phyloP scores from a whole-genome alignment of 202 grass and related monocot genomes.

The Cymbopogon flexuosus region DNA sequence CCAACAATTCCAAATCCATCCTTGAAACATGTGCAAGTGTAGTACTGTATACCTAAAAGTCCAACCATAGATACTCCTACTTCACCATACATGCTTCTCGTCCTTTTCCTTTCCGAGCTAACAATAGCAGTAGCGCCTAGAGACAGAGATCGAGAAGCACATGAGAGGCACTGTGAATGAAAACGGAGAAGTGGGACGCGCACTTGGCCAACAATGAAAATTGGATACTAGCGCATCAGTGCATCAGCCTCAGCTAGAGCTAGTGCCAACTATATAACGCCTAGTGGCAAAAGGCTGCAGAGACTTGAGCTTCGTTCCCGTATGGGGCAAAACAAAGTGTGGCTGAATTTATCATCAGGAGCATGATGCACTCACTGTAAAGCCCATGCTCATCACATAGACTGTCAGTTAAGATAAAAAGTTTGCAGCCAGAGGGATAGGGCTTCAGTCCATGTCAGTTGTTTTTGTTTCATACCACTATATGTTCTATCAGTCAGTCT shows the following conservation, averaged over 20 bases:
- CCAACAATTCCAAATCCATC: background rate
- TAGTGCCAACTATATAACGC: background rate
- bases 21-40: background rate
- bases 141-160: background rate
- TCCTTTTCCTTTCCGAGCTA: background rate
- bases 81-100: background rate
- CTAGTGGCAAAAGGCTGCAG: background rate
- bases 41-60: background rate
- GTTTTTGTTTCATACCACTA: slow-evolving; percentile 5
- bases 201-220: background rate
- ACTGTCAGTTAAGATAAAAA: slow-evolving; percentile 4
- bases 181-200: background rate
- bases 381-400: background rate
- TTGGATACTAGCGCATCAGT: background rate
- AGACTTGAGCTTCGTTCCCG: background rate
- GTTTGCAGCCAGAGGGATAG: slow-evolving; percentile 6
- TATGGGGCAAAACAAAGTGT: background rate
- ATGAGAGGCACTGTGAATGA: background rate
- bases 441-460: background rate
- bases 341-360: background rate
- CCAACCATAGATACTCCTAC: background rate
- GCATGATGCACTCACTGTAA: background rate
- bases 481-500: background rate
- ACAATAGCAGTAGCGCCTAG: background rate
- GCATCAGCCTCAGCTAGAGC: background rate